phyloP scores from a whole-genome alignment of 202 grass and related monocot species.

The Alloteropsis angusta region DNA sequence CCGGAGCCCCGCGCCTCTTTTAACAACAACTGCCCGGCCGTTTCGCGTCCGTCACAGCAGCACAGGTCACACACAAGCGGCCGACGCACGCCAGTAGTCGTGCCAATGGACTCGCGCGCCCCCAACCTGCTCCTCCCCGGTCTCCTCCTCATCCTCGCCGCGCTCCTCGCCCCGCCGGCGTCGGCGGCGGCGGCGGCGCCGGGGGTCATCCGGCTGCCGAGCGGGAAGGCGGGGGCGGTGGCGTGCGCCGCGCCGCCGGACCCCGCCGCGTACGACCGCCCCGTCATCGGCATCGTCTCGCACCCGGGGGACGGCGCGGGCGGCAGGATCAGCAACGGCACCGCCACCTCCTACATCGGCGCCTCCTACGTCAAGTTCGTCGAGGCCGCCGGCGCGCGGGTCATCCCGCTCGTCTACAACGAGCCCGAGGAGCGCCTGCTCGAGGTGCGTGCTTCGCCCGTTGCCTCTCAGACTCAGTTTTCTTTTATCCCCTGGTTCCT shows the following conservation, averaged over 20 bases:
- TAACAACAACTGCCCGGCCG: neutral
- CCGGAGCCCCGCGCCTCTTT: no score
- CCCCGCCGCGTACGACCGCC: constrained; percentile 47
- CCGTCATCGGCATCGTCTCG: constrained; percentile 85
- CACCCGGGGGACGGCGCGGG: constrained; percentile 73
- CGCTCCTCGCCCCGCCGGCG: neutral
- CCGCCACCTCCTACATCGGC: constrained; percentile 43
- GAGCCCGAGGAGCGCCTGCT: constrained; percentile 66
- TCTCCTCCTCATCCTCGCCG: neutral
- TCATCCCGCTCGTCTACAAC: constrained; percentile 84
- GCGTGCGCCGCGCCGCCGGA: constrained; percentile 35
- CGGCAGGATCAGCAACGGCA: constrained; percentile 47
- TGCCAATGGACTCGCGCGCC: constrained; percentile 24
- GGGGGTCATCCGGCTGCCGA: constrained; percentile 30
- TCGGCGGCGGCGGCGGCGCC: neutral
- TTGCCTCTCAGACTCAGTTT: neutral
- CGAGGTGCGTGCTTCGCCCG: constrained; percentile 22
- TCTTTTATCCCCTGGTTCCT: neutral
- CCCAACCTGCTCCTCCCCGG: neutral
- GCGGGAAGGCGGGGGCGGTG: neutral
- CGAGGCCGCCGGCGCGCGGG: constrained; percentile 66
- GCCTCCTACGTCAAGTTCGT: constrained; percentile 91
- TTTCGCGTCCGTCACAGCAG: neutral
- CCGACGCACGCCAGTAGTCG: neutral
- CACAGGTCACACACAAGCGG: neutral